Base-by-base conservation (phyloP, 1,284 basidiomycete genomes). In the Ceratobasidium sp. region DNA sequence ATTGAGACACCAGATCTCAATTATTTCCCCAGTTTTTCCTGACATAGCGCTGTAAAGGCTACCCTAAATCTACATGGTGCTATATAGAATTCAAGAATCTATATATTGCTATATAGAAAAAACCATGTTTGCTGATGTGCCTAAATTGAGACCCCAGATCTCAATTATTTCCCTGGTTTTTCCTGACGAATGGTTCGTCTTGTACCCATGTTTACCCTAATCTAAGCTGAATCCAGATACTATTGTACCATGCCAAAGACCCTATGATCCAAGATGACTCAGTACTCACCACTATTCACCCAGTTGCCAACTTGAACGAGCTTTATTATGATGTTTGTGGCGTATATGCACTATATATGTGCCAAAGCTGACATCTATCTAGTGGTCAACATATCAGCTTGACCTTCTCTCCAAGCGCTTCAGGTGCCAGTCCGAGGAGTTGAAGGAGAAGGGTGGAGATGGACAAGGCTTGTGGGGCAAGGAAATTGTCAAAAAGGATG, bases 181-280 rank as follows among this genome's bases (percentile, higher is more conserved):
- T n/a, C n/a, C n/a, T n/a, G n/a, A n/a, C n/a, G n/a, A 4, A 78
- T 78, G 78, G 74, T 75, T 39, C 9, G 43, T 43, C n/a, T 24
- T 27, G 1, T 5, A 1, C 24, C 9, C 39, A 11, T 9, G n/a
- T 46, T 29, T 27, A 46, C 29, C 27, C 51, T 39, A 31, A 31
- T 3, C 8, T 39, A 19, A 6, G 16, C 54, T 34, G 22, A 58
- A 58, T 11, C 24, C 31, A 37, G 24, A 2, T 43, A 22, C 29
- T 19, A n/a, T 77, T 75, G 22, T 79, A 79, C 74, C 76, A 79
- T 11, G 78, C 78, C 4, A 74, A 75, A 27, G 76, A 79, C 46
- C 74, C 78, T 2, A 66, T 75, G 48, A 24, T 76, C 16, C 46
- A 59, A 22, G 79, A 80, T 59, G 77, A 76, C 13, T 77, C 78